These are phyloP conservation scores for Geotrichum klebahnii DNA, from an alignment of 1,139 yeast species.

Conservation along the genomic window DNA sequence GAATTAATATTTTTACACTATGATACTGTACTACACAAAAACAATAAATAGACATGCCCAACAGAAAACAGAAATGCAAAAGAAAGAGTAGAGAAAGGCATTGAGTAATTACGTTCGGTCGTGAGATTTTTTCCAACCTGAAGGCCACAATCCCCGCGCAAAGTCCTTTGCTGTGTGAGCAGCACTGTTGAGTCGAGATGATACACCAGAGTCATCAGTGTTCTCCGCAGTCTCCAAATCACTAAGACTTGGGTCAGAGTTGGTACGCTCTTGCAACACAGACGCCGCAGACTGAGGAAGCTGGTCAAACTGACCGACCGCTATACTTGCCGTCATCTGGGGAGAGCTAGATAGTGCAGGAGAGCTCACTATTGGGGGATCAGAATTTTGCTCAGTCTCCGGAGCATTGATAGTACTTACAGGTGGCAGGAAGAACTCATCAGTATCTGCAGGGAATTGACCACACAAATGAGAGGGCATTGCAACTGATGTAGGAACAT, in stretches of 20 bases:
- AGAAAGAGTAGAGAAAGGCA: not conserved
- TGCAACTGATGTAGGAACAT: constrained; percentile 8
- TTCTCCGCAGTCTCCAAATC: not conserved
- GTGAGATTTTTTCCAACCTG: constrained; percentile 12
- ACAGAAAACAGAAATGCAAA: not conserved
- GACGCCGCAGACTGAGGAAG: constrained; percentile 14
- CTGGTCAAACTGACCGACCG: constrained; percentile 27
- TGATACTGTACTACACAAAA: too few relatives aligned
- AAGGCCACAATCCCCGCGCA: constrained; percentile 14
- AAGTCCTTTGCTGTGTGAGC: constrained; percentile 16
- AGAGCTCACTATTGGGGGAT: constrained; percentile 16
- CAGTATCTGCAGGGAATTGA: constrained; percentile 10
- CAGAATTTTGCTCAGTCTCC: constrained; percentile 14
- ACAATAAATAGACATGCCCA: too few relatives aligned
- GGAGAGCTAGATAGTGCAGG: constrained; percentile 19
- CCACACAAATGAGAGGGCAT: constrained; percentile 22
- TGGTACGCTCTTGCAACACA: not conserved
- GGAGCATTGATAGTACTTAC: constrained; percentile 9
- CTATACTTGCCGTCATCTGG: constrained; percentile 26
- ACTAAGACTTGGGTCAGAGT: not conserved
- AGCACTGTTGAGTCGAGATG: constrained; percentile 8
- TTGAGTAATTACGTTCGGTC: constrained; percentile 3
- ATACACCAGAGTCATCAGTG: not conserved
- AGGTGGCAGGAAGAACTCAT: constrained; percentile 16
- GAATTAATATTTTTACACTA: too few relatives aligned